phyloP scores from a whole-genome alignment of 2,329 filamentous ascomycete genomes.

The Lasiodiplodia hormozganensis region DNA sequence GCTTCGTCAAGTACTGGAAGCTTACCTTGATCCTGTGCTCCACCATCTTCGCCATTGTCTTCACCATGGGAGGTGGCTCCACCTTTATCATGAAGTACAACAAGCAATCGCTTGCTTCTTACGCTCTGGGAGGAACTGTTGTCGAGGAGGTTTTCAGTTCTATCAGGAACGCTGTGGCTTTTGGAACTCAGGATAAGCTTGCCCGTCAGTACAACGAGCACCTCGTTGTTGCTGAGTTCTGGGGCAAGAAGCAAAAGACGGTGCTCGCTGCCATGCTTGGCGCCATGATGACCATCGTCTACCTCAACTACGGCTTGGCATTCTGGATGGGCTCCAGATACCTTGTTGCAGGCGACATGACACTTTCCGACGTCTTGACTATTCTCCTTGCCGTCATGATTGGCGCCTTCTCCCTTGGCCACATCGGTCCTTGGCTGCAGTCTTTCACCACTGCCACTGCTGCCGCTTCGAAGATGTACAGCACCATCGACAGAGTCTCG shows the following conservation, averaged over 20 bases:
- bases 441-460: slow-evolving; percentile 34
- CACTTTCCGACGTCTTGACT: slow-evolving; percentile 76
- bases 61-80: slow-evolving; percentile 73
- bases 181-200: slow-evolving; percentile 92
- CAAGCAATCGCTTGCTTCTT: slow-evolving; percentile 77
- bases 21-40: slow-evolving; percentile 85
- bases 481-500: slow-evolving; percentile 87
- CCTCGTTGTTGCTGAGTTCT: slow-evolving; percentile 74
- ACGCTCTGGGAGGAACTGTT: slow-evolving; percentile 83
- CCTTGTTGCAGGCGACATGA: slow-evolving; percentile 54
- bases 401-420: slow-evolving; percentile 84
- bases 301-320: slow-evolving; percentile 66
- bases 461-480: slow-evolving; percentile 90
- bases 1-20: slow-evolving; percentile 92
- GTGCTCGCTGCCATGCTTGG: slow-evolving; percentile 80
- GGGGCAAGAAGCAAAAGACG: slow-evolving; percentile 77
- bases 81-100: slow-evolving; percentile 80
- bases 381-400: slow-evolving; percentile 93
- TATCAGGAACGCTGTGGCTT: slow-evolving; percentile 89
- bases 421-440: slow-evolving; percentile 31
- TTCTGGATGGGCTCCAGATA: slow-evolving; percentile 35
- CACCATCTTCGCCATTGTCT: slow-evolving; percentile 78
- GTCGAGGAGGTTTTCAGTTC: slow-evolving; percentile 96
- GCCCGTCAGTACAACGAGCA: slow-evolving; percentile 83
- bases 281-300: slow-evolving; percentile 82